phyloP scores from a whole-genome alignment of 441 rosid species.

The Gossypium schwendimanii region DNA sequence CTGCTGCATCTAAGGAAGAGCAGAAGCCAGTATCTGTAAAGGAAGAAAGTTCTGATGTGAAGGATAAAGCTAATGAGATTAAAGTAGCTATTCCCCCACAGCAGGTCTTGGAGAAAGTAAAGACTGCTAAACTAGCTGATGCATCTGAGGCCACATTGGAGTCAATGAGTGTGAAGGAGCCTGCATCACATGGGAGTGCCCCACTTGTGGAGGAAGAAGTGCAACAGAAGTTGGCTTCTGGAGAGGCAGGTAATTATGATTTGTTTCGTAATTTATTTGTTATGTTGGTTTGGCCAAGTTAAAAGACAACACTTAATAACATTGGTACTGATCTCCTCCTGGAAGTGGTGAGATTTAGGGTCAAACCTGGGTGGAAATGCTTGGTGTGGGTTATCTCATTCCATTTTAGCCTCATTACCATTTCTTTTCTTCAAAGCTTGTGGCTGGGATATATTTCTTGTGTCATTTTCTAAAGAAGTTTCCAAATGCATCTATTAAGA shows the following conservation, averaged over 20 bases:
- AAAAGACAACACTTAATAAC: background rate
- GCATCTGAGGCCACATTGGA: slow-evolving; percentile 75
- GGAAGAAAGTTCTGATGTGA: slow-evolving; percentile 32
- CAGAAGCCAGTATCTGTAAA: slow-evolving; percentile 34
- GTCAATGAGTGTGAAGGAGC: slow-evolving; percentile 63
- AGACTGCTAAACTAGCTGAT: slow-evolving; percentile 35
- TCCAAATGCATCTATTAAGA: background rate
- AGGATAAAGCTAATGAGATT: slow-evolving; percentile 31
- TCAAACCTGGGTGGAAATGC: slow-evolving; percentile 3
- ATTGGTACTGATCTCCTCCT: background rate
- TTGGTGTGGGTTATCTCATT: background rate
- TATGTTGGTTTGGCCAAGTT: background rate
- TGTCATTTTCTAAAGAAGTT: background rate
- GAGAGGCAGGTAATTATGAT: slow-evolving; percentile 65
- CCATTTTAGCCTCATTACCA: background rate
- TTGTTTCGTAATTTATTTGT: background rate
- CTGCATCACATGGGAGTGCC: slow-evolving; percentile 70
- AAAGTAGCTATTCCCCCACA: slow-evolving; percentile 40
- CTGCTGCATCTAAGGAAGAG: slow-evolving; percentile 84
- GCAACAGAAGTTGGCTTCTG: slow-evolving; percentile 71
- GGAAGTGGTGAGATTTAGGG: background rate
- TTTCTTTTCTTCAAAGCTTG: background rate
- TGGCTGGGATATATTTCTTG: background rate
- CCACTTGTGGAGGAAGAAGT: slow-evolving; percentile 74
- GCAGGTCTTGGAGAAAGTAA: slow-evolving; percentile 43